A percentile compares a stretch with the other conserved stretches of the same genome.
phyloP scores from a whole-genome alignment of 2,329 filamentous ascomycete genomes.

The Basipetospora chlamydospora region DNA sequence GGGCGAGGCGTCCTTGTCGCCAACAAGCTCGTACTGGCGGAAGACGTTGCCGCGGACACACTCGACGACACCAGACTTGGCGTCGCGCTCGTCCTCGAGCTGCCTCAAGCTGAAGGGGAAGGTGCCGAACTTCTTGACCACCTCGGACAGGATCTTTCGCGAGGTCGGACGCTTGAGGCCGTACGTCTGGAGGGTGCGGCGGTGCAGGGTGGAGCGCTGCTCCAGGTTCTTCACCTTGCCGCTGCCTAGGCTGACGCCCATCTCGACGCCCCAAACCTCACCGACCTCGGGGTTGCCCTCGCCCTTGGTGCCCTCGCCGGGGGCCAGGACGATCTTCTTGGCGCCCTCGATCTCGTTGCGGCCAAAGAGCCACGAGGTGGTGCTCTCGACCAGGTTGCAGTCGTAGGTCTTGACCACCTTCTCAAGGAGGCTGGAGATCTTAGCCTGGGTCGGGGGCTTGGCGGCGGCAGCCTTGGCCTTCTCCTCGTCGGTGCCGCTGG shows the following conservation, averaged over 20 bases:
- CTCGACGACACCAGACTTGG: constrained; percentile 91
- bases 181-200: constrained; percentile 83
- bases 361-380: constrained; percentile 91
- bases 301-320: constrained; percentile 75
- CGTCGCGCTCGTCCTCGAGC: constrained; percentile 89
- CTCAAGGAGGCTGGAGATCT: constrained; percentile 78
- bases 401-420: constrained; percentile 86
- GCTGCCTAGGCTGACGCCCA: constrained; percentile 76
- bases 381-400: constrained; percentile 90
- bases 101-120: constrained; percentile 98
- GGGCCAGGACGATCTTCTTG: constrained; percentile 94
- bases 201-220: constrained; percentile 81
- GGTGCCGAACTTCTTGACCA: constrained; percentile 90
- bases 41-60: constrained; percentile 87
- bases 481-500: constrained; percentile 78
- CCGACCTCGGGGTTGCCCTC: constrained; percentile 79
- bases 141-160: constrained; percentile 81
- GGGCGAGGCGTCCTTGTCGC: constrained; percentile 75
- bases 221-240: constrained; percentile 91
- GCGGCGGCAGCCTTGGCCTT: constrained; percentile 77
- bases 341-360: constrained; percentile 92
- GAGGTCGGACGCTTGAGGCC: constrained; percentile 88
- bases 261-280: constrained; percentile 96
- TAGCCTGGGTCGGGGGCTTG: constrained; percentile 71
- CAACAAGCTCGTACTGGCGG: constrained; percentile 90